A percentile compares a stretch with the other conserved stretches of the same genome.
Evolutionary conservation across 148 eudicot species (phyloP).

Genomic region (Nepenthes gracilis): DNA sequence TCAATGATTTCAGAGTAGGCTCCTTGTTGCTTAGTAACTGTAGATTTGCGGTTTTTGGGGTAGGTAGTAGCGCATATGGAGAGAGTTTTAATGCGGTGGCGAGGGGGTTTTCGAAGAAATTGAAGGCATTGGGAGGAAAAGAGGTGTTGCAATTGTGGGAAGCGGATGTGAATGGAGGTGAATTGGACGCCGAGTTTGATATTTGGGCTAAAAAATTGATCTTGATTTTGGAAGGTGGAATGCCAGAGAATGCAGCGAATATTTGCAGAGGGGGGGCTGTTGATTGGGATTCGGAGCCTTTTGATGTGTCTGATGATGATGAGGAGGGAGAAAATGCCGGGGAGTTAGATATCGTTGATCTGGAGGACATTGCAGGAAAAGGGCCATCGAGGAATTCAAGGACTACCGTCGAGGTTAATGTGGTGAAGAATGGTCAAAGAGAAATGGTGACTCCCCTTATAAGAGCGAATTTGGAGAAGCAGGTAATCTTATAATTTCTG

Average conservation of each 20-base stretch:
- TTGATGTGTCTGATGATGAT: slow-evolving; percentile 36
- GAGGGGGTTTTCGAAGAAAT: slow-evolving; percentile 28
- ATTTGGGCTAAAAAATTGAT: slow-evolving; percentile 56
- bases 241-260: slow-evolving; percentile 24
- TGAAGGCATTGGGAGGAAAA: slow-evolving; percentile 58
- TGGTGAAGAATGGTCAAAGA: slow-evolving; percentile 39
- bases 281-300: slow-evolving; percentile 25
- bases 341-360: slow-evolving; percentile 57
- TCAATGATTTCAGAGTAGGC: slow-evolving; percentile 81
- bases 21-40: slow-evolving; percentile 39
- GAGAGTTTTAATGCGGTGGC: slow-evolving; percentile 62
- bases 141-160: slow-evolving; percentile 56
- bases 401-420: slow-evolving; percentile 29
- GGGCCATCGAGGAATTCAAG: slow-evolving; percentile 53
- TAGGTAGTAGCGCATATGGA: slow-evolving; percentile 70
- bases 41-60: slow-evolving; percentile 70
- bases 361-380: slow-evolving; percentile 91
- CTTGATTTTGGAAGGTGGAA: slow-evolving; percentile 34
- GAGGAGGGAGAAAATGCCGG: slow-evolving; percentile 27
- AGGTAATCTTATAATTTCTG: slow-evolving; percentile 32
- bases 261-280: slow-evolving; percentile 12
- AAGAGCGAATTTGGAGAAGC: slow-evolving; percentile 77
- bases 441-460: slow-evolving; percentile 95
- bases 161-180: slow-evolving; percentile 77
- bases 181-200: slow-evolving; percentile 58